Percentiles rank a stretch among this genome's conserved stretches.
Conservation (phyloP, 148 eudicot genomes). For the Dianthus caryophyllus region DNA sequence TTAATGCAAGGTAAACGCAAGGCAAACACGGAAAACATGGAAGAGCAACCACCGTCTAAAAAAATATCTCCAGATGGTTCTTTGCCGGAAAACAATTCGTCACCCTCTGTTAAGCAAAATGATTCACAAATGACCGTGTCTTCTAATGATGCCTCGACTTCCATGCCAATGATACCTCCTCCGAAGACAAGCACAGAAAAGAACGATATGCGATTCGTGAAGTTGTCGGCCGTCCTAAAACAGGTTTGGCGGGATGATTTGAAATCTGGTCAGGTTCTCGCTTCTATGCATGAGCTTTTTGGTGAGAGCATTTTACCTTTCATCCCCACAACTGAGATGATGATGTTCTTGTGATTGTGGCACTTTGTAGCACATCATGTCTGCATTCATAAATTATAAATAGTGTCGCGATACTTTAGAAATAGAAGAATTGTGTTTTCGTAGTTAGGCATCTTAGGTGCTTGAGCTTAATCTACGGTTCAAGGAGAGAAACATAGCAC, state of each 20-base stretch:
- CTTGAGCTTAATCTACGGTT: slow-evolving; percentile 1
- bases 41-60: slow-evolving; percentile 47
- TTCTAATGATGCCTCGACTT: slow-evolving; percentile 31
- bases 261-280: slow-evolving; percentile 53
- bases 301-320: slow-evolving; percentile 62
- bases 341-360: slow-evolving; percentile 38
- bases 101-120: slow-evolving; percentile 26
- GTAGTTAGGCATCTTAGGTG: background rate
- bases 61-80: slow-evolving; percentile 43
- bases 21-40: slow-evolving; percentile 34
- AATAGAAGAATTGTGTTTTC: background rate
- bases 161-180: slow-evolving; percentile 11
- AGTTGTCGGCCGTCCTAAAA: slow-evolving; percentile 38
- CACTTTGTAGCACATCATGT: background rate
- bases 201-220: slow-evolving; percentile 20
- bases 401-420: background rate
- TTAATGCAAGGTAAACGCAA: slow-evolving; percentile 50
- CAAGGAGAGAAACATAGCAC: background rate
- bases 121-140: slow-evolving; percentile 23
- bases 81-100: slow-evolving; percentile 24
- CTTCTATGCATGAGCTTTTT: slow-evolving; percentile 43
- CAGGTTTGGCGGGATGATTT: slow-evolving; percentile 74
- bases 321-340: slow-evolving; percentile 58
- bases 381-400: background rate
- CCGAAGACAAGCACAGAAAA: slow-evolving; percentile 12